Evolutionary conservation across 768 basidiomycete species (phyloP).

Genomic region (Tylopilus sp.): DNA sequence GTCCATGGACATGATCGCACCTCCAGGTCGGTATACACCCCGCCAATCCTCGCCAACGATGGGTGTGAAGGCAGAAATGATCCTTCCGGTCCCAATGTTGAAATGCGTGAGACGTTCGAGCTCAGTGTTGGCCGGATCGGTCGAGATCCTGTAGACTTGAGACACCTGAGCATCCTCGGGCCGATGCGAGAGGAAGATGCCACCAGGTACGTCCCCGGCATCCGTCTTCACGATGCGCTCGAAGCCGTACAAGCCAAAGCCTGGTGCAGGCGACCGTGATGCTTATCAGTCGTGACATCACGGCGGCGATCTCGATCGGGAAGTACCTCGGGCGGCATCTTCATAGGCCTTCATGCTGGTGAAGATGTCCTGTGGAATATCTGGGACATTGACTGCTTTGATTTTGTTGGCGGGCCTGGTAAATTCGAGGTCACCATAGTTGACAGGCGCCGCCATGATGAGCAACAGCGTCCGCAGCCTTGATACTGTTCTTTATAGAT

Average conservation of each 20-base stretch:
- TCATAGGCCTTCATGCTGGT: slow-evolving; percentile 38
- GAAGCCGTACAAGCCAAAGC: slow-evolving; percentile 28
- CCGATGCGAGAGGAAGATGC: slow-evolving; percentile 36
- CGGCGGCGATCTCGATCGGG: background rate
- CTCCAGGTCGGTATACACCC: slow-evolving; percentile 34
- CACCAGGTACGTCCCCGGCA: slow-evolving; percentile 10
- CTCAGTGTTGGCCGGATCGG: slow-evolving; percentile 22
- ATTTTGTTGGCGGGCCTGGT: slow-evolving; percentile 37
- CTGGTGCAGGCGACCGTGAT: slow-evolving; percentile 9
- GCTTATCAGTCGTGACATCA: background rate
- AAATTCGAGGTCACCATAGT: slow-evolving; percentile 33
- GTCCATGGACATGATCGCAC: slow-evolving; percentile 39
- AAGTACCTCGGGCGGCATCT: slow-evolving; percentile 34
- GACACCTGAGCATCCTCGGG: slow-evolving; percentile 38
- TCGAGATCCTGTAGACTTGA: slow-evolving; percentile 35
- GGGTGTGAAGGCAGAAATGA: slow-evolving; percentile 29
- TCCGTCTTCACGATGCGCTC: slow-evolving; percentile 19
- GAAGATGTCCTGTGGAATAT: slow-evolving; percentile 32
- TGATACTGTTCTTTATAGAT: too few species aligned
- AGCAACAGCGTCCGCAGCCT: background rate
- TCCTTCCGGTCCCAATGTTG: slow-evolving; percentile 37
- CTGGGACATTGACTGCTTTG: slow-evolving; percentile 36
- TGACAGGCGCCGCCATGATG: slow-evolving; percentile 20
- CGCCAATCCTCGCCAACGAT: slow-evolving; percentile 41
- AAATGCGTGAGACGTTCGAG: slow-evolving; percentile 39